phyloP scores from a whole-genome alignment of 2,329 filamentous ascomycete species.

The Pestalotiopsis fici region DNA sequence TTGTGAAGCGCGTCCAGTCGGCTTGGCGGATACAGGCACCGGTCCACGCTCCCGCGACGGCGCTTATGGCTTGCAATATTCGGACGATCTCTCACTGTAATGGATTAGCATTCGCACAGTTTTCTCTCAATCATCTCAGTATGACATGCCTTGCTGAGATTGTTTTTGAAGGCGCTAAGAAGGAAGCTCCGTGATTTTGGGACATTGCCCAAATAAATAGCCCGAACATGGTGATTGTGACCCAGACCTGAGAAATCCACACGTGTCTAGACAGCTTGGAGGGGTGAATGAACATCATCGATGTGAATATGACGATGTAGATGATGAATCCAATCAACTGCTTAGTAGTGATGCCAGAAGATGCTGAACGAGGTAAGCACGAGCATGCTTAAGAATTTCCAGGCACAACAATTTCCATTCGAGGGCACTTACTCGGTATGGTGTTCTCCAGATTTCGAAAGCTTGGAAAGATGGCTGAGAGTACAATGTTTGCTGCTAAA shows the following conservation, averaged over 20 bases:
- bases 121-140: background rate
- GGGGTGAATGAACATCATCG: conserved; percentile 11
- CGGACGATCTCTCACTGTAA: conserved; percentile 7
- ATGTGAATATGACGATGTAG: conserved; percentile 30
- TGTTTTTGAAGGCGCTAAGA: conserved; percentile 6
- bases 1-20: conserved; percentile 13
- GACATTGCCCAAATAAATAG: conserved; percentile 10
- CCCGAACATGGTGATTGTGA: background rate
- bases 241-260: background rate
- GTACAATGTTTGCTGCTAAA: conserved; percentile 30
- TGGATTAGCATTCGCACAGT: background rate
- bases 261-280: background rate
- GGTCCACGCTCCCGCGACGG: conserved; percentile 7
- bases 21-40: conserved; percentile 11
- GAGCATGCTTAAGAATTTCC: background rate
- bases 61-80: conserved; percentile 12
- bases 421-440: conserved; percentile 24
- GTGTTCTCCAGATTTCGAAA: conserved; percentile 35
- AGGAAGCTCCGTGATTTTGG: background rate
- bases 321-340: conserved; percentile 36
- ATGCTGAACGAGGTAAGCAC: background rate
- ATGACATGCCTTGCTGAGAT: conserved; percentile 2
- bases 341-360: conserved; percentile 31
- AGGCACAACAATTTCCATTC: background rate
- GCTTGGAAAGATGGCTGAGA: conserved; percentile 31